phyloP scores from a whole-genome alignment of 495 filamentous ascomycete genomes.

The Daldinia childiae region DNA sequence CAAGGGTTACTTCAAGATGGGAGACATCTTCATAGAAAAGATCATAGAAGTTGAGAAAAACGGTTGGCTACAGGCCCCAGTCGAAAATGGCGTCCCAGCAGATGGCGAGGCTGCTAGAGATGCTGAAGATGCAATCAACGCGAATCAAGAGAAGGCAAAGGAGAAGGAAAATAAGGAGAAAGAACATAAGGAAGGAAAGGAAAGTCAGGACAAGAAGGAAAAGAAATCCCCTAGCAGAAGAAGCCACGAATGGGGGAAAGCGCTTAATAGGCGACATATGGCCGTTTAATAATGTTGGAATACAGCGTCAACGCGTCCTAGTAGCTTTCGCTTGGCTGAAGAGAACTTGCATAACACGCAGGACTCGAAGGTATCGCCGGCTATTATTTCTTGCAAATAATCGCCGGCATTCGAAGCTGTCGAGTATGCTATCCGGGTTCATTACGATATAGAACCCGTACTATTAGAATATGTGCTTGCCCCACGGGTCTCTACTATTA shows the following conservation, averaged over 20 bases:
- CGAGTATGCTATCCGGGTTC: background rate
- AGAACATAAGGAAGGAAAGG: background rate
- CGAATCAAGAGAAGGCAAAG: slow-evolving; percentile 27
- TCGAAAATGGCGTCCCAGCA: slow-evolving; percentile 46
- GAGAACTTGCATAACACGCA: background rate
- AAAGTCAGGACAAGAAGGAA: background rate
- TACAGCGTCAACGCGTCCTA: background rate
- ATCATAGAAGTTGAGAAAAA: slow-evolving; percentile 49
- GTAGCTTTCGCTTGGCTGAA: background rate
- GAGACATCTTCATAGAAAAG: slow-evolving; percentile 54
- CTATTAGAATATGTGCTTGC: background rate
- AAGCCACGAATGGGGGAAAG: background rate
- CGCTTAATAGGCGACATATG: slow-evolving; percentile 4
- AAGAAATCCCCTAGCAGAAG: background rate
- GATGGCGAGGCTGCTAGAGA: slow-evolving; percentile 47
- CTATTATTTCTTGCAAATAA: background rate
- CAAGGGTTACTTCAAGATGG: slow-evolving; percentile 59
- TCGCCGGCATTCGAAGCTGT: background rate
- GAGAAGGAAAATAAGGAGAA: slow-evolving; percentile 18
- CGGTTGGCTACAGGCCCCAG: slow-evolving; percentile 50
- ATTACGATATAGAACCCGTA: background rate
- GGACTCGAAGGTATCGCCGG: background rate
- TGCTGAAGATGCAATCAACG: slow-evolving; percentile 40
- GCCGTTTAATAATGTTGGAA: background rate
- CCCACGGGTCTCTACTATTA: background rate